Evolutionary conservation across 768 basidiomycete genomes (phyloP).

Genomic region (Amanita pallidorosea): DNA sequence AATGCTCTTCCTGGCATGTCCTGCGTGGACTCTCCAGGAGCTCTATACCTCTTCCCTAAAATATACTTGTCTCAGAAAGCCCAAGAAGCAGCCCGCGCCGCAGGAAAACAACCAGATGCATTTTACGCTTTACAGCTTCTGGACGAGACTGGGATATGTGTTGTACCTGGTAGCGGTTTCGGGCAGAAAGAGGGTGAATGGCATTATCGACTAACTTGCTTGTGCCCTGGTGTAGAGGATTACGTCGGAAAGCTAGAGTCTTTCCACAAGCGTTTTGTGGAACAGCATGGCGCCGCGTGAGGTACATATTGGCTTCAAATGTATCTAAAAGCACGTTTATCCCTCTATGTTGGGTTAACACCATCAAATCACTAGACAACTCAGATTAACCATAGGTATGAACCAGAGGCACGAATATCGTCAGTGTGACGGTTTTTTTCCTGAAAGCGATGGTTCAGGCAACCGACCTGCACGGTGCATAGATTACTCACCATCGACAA

Average conservation of each 20-base stretch:
- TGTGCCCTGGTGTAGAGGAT: conserved; percentile 91
- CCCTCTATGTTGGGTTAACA: neutral
- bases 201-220: conserved; percentile 88
- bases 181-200: conserved; percentile 86
- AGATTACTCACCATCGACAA: conserved; percentile 67
- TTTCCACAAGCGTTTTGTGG: conserved; percentile 24
- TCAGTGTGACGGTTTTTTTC: conserved; percentile 6
- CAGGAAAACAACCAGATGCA: conserved; percentile 76
- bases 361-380: neutral
- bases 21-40: conserved; percentile 85
- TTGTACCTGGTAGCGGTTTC: conserved; percentile 90
- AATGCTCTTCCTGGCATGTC: conserved; percentile 79
- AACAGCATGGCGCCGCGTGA: conserved; percentile 17
- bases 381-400: neutral
- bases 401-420: neutral
- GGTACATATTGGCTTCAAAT: neutral
- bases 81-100: conserved; percentile 55
- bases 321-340: neutral
- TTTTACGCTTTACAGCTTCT: conserved; percentile 81
- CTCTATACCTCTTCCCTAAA: conserved; percentile 87
- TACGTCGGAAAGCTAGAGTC: conserved; percentile 76
- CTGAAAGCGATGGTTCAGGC: neutral
- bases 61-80: conserved; percentile 69
- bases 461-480: neutral
- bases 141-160: conserved; percentile 87